Evolutionary conservation across 345 rosid genomes (phyloP).

Genomic region (sweet orange (Citrus sinensis)): DVS_A1.0 CM039161.1:8417001-8417500

Average conservation of each 20-base stretch:
- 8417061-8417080: neutral
- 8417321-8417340: neutral
- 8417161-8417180: neutral
- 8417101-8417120: too few species aligned
- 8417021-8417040: neutral
- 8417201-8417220: slow-evolving; percentile 43
- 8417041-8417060: neutral
- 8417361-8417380: neutral
- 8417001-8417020: neutral
- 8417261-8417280: slow-evolving; percentile 39
- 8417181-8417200: neutral
- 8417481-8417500: slow-evolving; percentile 50
- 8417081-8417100: too few species aligned
- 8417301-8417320: neutral
- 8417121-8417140: neutral
- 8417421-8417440: slow-evolving; percentile 56
- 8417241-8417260: slow-evolving; percentile 47
- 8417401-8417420: slow-evolving; percentile 53
- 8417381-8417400: slow-evolving; percentile 49
- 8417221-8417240: slow-evolving; percentile 42
- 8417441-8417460: slow-evolving; percentile 38
- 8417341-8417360: neutral
- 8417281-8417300: neutral
- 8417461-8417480: slow-evolving; percentile 52
- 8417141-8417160: neutral